These are phyloP conservation scores for Vigna angularis DNA, from an alignment of 306 rosid species.

Conservation along the genomic window DNA sequence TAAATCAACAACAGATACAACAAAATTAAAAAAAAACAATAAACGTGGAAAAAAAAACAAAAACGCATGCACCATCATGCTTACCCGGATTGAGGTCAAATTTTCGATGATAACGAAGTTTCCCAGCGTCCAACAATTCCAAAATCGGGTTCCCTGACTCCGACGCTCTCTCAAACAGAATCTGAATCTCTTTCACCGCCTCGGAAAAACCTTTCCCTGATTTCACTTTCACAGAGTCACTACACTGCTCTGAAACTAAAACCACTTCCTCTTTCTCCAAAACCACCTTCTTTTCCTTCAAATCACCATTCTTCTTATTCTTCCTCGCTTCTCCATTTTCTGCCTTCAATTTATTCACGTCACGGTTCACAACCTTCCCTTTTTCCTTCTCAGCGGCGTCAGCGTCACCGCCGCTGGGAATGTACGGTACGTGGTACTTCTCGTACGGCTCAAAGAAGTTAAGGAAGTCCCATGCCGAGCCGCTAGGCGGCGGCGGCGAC, in stretches of 20 bases:
- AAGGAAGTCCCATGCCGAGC: conserved; percentile 82
- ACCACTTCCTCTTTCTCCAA: conserved; percentile 32
- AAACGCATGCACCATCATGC: not conserved
- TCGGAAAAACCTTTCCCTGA: conserved; percentile 53
- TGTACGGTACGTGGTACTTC: conserved; percentile 59
- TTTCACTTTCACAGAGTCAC: conserved; percentile 11
- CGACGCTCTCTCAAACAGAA: conserved; percentile 65
- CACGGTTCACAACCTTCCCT: conserved; percentile 17
- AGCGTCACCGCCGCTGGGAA: not conserved
- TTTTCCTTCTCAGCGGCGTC: conserved; percentile 38
- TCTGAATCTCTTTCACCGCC: conserved; percentile 64
- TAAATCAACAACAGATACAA: not conserved
- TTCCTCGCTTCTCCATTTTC: conserved; percentile 38
- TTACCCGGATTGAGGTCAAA: conserved; percentile 62
- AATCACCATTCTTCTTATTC: conserved; percentile 12
- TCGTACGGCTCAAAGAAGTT: conserved; percentile 83
- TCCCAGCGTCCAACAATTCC: conserved; percentile 62
- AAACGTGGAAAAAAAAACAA: not conserved
- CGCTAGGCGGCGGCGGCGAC: conserved; percentile 68
- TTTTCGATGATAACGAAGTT: conserved; percentile 56
- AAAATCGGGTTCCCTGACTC: conserved; percentile 65
- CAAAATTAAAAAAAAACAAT: not conserved
- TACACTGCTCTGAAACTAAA: conserved; percentile 40
- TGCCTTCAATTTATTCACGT: conserved; percentile 9
- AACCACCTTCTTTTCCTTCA: conserved; percentile 17